Conservation (phyloP, 495 filamentous ascomycete genomes). For the Penicillium angulare region DNA sequence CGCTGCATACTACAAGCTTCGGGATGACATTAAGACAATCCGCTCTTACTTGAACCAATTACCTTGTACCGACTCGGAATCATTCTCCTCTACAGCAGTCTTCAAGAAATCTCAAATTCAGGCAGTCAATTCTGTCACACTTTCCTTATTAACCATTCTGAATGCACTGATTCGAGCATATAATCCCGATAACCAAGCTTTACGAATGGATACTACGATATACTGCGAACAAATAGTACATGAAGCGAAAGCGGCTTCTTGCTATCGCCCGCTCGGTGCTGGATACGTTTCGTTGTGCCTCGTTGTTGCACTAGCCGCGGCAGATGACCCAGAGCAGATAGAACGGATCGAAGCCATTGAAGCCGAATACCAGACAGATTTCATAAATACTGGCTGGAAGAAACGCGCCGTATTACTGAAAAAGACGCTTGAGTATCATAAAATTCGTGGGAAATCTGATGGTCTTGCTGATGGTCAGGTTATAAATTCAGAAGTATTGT, state of each 20-base stretch:
- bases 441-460: too few relatives aligned
- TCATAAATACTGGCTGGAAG: constrained; percentile 3
- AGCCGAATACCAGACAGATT: constrained; percentile 12
- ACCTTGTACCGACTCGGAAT: background rate
- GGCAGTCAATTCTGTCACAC: constrained; percentile 19
- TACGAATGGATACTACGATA: constrained; percentile 12
- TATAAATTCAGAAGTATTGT: too few relatives aligned
- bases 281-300: constrained; percentile 12
- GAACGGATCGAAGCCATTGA: constrained; percentile 4
- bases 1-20: constrained; percentile 14
- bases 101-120: constrained; percentile 16
- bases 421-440: background rate
- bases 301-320: constrained; percentile 7
- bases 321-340: constrained; percentile 10
- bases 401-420: constrained; percentile 6
- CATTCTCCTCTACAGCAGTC: background rate
- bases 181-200: constrained; percentile 9
- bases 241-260: constrained; percentile 8
- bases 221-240: constrained; percentile 23
- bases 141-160: constrained; percentile 22
- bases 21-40: constrained; percentile 11
- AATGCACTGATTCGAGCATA: constrained; percentile 29
- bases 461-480: too few relatives aligned
- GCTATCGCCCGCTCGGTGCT: constrained; percentile 16
- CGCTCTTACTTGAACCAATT: constrained; percentile 9